phyloP scores from a whole-genome alignment of 257 asterid species.

The Eustoma russellianum region DNA sequence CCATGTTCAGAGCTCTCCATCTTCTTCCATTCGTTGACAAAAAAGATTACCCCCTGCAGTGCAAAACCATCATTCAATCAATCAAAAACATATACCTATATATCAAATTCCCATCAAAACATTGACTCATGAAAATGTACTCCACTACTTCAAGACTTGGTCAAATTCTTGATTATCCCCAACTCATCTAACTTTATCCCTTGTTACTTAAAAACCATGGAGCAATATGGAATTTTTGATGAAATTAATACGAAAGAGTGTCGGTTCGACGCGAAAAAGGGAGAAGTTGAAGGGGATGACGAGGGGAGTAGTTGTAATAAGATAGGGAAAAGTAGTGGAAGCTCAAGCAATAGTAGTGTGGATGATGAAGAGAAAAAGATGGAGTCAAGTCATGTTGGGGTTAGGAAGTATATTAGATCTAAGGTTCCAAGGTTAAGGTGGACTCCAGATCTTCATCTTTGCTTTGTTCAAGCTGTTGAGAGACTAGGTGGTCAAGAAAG shows the following conservation, averaged over 20 bases:
- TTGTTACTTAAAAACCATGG: constrained; percentile 4
- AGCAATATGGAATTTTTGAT: constrained; percentile 6
- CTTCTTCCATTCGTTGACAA: constrained; percentile 11
- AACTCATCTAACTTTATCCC: neutral
- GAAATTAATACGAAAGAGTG: neutral
- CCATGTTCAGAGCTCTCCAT: neutral
- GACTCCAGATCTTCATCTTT: constrained; percentile 29
- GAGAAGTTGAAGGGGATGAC: neutral
- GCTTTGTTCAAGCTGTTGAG: constrained; percentile 25
- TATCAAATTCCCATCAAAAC: too few relatives aligned
- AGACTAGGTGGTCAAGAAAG: constrained; percentile 31
- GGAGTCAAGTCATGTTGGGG: constrained; percentile 7
- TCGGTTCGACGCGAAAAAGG: neutral
- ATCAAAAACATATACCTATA: too few relatives aligned
- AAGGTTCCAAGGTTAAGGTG: constrained; percentile 29
- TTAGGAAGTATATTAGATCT: constrained; percentile 25
- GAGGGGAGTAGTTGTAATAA: neutral
- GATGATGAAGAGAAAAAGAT: constrained; percentile 11
- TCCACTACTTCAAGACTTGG: neutral
- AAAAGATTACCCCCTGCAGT: neutral
- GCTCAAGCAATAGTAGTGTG: constrained; percentile 13
- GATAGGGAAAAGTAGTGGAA: constrained; percentile 8
- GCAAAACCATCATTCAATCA: too few relatives aligned
- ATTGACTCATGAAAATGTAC: neutral
- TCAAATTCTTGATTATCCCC: neutral